Evolutionary conservation across 306 rosid genomes (phyloP), one percentile per base, ranked within the genome.

Genomic region (Medicago ruthenica): DNA sequence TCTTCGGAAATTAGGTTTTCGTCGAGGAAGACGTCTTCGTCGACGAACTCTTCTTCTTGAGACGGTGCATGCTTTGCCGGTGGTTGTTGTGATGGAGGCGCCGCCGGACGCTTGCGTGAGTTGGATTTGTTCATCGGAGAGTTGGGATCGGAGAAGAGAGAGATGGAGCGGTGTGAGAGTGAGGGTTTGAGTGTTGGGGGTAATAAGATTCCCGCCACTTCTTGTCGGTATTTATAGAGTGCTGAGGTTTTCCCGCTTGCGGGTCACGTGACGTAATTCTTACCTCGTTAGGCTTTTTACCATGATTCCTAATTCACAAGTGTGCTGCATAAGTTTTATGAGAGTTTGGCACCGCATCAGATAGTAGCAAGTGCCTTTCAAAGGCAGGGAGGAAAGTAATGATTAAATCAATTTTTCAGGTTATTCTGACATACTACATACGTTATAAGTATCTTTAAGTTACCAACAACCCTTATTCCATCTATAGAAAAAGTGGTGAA

Each of bases 1-100:
- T 87, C 92, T 69, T 85, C 96, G 4, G 84, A 42, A 39, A 90
- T 2, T 24, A 92, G 96, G 88, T 86, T 87, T 80, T 95, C 96
- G 80, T 89, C 85, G 12, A 92, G 81, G 84, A 85, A 95, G 44
- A 95, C 89, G 53, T 95, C 98, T 72, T 95, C 98, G 68, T 95
- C 98, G n/a, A 88, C 62, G 76, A 92, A 92, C 6, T 95, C 98
- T 3, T 95, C 98, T 67, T 89, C 98, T 42, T 80, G 87, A 0
- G 91, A 69, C 1, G 66, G n/a, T 36, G 90, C 88, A 9, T 79
- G 96, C 80, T 60, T 90, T n/a, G 80, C 73, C 72, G 86, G 85
- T 0, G 94, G 83, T 0, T 84, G 85, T 21, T 80, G 70, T 17
- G 79, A 74, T 41, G 87, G 75, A 22, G 91, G 86, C 16, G 89